Conservation (phyloP, 2,329 filamentous ascomycete genomes). For the Endothia cerciana region DNA sequence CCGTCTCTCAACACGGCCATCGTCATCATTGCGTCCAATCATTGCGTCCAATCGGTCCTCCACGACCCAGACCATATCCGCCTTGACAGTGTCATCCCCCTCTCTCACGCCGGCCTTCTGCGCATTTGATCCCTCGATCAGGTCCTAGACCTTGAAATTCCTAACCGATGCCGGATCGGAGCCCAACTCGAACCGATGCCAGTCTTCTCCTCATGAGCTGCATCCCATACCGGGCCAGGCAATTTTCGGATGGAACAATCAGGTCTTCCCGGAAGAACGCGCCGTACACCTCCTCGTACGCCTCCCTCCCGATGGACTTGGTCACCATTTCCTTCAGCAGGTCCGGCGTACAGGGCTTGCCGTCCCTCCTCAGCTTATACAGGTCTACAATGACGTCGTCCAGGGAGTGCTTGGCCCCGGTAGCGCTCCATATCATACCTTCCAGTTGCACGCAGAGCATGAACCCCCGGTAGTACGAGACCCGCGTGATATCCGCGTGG, state of each 20-base stretch:
- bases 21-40: slow-evolving; percentile 18
- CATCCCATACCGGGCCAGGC: slow-evolving; percentile 20
- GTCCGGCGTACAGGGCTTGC: not conserved
- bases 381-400: slow-evolving; percentile 27
- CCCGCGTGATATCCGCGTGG: slow-evolving; percentile 18
- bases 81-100: slow-evolving; percentile 23
- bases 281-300: too few species aligned
- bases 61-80: slow-evolving; percentile 20
- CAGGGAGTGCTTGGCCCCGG: slow-evolving; percentile 16
- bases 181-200: slow-evolving; percentile 22
- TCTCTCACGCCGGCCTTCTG: slow-evolving; percentile 26
- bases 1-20: slow-evolving; percentile 13
- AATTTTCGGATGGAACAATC: not conserved
- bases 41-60: slow-evolving; percentile 19
- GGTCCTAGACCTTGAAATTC: slow-evolving; percentile 13
- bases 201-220: slow-evolving; percentile 17
- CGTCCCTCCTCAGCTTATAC: slow-evolving; percentile 21
- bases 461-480: slow-evolving; percentile 22
- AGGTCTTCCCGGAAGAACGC: too few species aligned
- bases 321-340: slow-evolving; percentile 9
- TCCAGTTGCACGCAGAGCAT: slow-evolving; percentile 25
- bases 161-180: slow-evolving; percentile 18
- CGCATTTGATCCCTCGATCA: slow-evolving; percentile 23
- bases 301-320: too few species aligned
- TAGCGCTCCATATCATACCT: slow-evolving; percentile 16